phyloP scores from a whole-genome alignment of 2,329 filamentous ascomycete species.

The Ophiostoma triangulosporum region DNA sequence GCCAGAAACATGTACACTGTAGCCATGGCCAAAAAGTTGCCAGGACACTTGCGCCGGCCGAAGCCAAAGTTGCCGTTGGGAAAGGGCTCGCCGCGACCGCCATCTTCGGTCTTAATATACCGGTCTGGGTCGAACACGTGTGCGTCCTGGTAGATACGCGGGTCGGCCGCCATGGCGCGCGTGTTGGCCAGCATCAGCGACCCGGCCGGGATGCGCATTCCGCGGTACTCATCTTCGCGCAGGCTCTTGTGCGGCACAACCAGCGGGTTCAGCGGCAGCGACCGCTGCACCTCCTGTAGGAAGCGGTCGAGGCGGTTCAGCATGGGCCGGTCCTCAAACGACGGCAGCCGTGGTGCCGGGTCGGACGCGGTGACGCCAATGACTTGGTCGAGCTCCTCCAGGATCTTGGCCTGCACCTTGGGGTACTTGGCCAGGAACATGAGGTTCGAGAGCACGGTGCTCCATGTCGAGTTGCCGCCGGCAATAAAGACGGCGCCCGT shows the following conservation, averaged over 20 bases:
- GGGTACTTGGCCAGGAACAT: constrained; percentile 30
- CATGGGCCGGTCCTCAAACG: constrained; percentile 28
- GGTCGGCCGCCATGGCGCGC: constrained; percentile 31
- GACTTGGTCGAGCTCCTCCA: constrained; percentile 31
- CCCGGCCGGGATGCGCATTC: constrained; percentile 43
- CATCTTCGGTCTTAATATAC: constrained; percentile 18
- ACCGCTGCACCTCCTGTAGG: constrained; percentile 33
- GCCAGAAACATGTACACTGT: constrained; percentile 29
- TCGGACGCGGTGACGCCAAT: constrained; percentile 21
- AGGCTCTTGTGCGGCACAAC: constrained; percentile 41
- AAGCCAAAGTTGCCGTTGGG: constrained; percentile 38
- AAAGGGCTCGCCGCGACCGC: constrained; percentile 27
- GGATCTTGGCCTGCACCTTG: constrained; percentile 31
- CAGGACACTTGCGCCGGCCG: constrained; percentile 36
- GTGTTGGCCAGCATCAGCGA: constrained; percentile 29
- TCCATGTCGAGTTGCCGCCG: constrained; percentile 32
- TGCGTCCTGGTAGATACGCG: constrained; percentile 26
- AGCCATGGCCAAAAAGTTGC: constrained; percentile 34
- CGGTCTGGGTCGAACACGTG: constrained; percentile 33
- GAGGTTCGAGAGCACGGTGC: constrained; percentile 27
- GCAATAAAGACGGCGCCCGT: constrained; percentile 34
- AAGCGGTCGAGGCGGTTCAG: constrained; percentile 32
- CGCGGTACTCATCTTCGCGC: constrained; percentile 42
- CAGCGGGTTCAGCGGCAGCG: constrained; percentile 31
- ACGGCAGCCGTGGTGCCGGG: constrained; percentile 25